Percentiles rank a stretch among this genome's conserved stretches.
These are phyloP conservation scores for Pyrenochaeta sp. DNA, from an alignment of 2,329 filamentous ascomycete genomes.

Conservation along the genomic window DNA sequence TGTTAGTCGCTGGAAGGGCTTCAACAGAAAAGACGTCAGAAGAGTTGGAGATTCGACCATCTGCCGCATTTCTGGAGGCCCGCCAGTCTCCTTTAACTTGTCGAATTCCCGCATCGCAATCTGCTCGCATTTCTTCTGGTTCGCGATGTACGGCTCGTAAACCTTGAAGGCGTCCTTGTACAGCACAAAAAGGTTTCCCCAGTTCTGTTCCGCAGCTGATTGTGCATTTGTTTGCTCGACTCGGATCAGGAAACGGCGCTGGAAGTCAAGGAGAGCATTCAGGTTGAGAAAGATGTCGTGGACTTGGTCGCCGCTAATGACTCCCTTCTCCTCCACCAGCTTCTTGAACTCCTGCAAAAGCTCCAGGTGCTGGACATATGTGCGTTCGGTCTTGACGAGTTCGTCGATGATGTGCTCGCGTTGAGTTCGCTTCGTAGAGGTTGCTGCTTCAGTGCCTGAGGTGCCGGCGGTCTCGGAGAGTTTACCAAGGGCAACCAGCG, in stretches of 20 bases:
- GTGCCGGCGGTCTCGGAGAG: conserved; percentile 59
- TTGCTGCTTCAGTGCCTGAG: conserved; percentile 56
- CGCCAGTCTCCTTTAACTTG: conserved; percentile 79
- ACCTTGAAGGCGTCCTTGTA: conserved; percentile 90
- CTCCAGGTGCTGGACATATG: conserved; percentile 97
- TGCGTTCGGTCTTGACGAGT: conserved; percentile 91
- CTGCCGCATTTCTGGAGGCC: conserved; percentile 65
- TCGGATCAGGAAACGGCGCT: conserved; percentile 91
- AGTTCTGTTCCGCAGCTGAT: conserved; percentile 78
- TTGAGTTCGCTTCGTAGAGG: conserved; percentile 66
- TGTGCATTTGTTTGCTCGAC: conserved; percentile 94
- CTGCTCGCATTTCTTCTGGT: conserved; percentile 88
- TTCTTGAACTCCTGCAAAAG: conserved; percentile 93
- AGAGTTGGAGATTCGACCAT: conserved; percentile 89
- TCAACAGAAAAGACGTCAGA: conserved; percentile 89
- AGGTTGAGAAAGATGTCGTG: conserved; percentile 97
- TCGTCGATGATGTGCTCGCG: conserved; percentile 92
- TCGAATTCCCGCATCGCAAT: conserved; percentile 86
- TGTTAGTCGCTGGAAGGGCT: conserved; percentile 93
- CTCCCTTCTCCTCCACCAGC: conserved; percentile 83
- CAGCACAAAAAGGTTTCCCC: conserved; percentile 88
- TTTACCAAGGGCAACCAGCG: conserved; percentile 78
- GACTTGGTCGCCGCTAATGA: conserved; percentile 86
- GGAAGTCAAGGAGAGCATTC: conserved; percentile 93
- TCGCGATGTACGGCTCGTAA: conserved; percentile 97